These are phyloP conservation scores for Gypsophila paniculata DNA, from an alignment of 179 eudicot species.

Conservation along the genomic window DNA sequence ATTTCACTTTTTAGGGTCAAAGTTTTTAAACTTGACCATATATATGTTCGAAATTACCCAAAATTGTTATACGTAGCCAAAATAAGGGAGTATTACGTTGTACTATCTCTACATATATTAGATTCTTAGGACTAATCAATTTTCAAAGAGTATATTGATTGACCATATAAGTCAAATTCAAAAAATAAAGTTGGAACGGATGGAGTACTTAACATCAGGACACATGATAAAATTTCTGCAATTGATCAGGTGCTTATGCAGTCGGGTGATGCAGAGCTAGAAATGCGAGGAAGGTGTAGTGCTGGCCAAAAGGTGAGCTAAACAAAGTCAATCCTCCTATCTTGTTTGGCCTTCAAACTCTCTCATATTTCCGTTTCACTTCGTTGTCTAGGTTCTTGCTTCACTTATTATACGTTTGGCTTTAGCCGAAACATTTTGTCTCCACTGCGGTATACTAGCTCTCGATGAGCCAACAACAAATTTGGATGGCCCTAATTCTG, in stretches of 20 bases:
- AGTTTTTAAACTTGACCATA: no score
- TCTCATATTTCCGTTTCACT: not conserved
- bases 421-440: constrained; percentile 94
- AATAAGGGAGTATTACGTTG: no score
- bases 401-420: constrained; percentile 77
- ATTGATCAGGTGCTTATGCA: constrained; percentile 75
- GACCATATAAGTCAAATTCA: no score
- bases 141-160: no score
- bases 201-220: not conserved
- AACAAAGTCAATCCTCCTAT: not conserved
- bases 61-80: no score
- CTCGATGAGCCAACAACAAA: constrained; percentile 98
- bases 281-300: constrained; percentile 99
- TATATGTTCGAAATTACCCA: no score
- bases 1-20: no score
- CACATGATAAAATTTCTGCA: constrained; percentile 2
- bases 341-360: not conserved
- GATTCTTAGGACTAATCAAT: no score
- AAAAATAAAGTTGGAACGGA: no score
- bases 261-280: constrained; percentile 91
- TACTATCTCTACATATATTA: no score
- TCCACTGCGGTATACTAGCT: constrained; percentile 91
- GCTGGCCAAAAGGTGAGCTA: constrained; percentile 86
- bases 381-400: constrained; percentile 59
- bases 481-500: constrained; percentile 88